Base-by-base conservation (phyloP, 2,329 filamentous ascomycete genomes). In the Sclerotinia minor region DNA sequence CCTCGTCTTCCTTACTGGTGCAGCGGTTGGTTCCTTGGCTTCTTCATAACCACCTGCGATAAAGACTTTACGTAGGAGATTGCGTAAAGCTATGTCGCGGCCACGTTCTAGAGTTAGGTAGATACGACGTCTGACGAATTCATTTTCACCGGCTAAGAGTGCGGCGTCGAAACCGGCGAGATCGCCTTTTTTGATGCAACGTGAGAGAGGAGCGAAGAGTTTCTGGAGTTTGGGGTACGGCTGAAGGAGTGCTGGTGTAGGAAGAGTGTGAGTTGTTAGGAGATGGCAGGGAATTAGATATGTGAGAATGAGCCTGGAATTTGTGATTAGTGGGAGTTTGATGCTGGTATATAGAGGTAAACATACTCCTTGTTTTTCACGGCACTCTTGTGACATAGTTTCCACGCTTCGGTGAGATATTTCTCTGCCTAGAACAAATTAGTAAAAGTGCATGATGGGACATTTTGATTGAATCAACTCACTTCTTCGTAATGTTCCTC, bases 221-320 rank as follows among this genome's bases (percentile, higher is more conserved):
- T 82, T 82, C 77, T 94, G 88, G 1, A 99, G 84, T 24, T 83
- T 85, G 15, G 94, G 92, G 73, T 91, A 95, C 6, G 88, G 89
- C 52, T 85, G 82, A 1, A 99, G 84, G 0, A 98, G 84, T 59
- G 82, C 78, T 65, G 84, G 80, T 64, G 87, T 92, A 0, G 95
- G 96, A 2, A 99, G 85, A 0, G 89, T 91, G 76, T 97, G 93
- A 38, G 87, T 92, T 3, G 92, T 98, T 67, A 99, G 85, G 44
- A 99, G 87, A 72, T 92, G 92, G 71, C 94, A 97, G 0, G 95
- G 95, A 64, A 99, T 94, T 15, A 99, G 87, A 75, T 99, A 99
- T 2, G 91, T 96, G 41, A 99, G 84, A 67, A 99, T 98, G 67
- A 95, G 85, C 75, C 92, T 95, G 72, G 8, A 8, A 59, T 24